Percentiles rank a stretch among this genome's conserved stretches.
These are phyloP conservation scores for Geotrichum candidum DNA, from an alignment of 1,139 yeast species.

Conservation along the genomic window DNA sequence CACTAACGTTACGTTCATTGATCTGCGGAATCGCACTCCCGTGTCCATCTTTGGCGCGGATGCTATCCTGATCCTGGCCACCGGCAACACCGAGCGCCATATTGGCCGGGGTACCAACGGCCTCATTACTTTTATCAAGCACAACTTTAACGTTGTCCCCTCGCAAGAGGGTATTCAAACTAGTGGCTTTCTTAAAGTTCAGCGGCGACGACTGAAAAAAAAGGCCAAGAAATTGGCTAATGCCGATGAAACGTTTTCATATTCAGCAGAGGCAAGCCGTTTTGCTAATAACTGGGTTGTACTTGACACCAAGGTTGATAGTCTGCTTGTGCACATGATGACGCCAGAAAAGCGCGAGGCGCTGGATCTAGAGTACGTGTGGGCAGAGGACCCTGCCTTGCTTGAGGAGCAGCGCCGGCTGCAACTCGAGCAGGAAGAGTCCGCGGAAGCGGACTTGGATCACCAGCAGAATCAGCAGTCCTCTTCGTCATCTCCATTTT, in stretches of 20 bases:
- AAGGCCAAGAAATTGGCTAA: slow-evolving; percentile 44
- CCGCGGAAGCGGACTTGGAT: not conserved
- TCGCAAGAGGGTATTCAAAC: slow-evolving; percentile 67
- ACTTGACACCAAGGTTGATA: slow-evolving; percentile 60
- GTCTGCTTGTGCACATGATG: slow-evolving; percentile 63
- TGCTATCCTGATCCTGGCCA: slow-evolving; percentile 53
- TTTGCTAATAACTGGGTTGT: slow-evolving; percentile 70
- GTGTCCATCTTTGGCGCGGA: slow-evolving; percentile 40
- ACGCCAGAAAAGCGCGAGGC: slow-evolving; percentile 62
- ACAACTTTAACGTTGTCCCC: slow-evolving; percentile 42
- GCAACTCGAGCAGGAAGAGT: slow-evolving; percentile 1
- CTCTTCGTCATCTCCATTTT: not conserved
- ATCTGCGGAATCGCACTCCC: slow-evolving; percentile 45
- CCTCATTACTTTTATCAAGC: slow-evolving; percentile 46
- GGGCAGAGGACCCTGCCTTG: slow-evolving; percentile 41
- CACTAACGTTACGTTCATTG: slow-evolving; percentile 54
- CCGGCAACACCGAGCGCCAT: slow-evolving; percentile 77
- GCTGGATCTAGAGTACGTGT: slow-evolving; percentile 64
- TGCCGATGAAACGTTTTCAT: slow-evolving; percentile 20
- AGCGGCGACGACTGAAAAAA: slow-evolving; percentile 56
- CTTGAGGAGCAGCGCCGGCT: slow-evolving; percentile 21
- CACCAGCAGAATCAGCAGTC: not conserved
- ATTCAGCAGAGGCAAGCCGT: slow-evolving; percentile 27
- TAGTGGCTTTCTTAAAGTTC: slow-evolving; percentile 50
- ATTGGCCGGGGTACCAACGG: slow-evolving; percentile 64